Percentiles rank a stretch among this genome's conserved stretches.
Conservation (phyloP, 1,139 yeast species). For the Nematodospora anomalae region DNA sequence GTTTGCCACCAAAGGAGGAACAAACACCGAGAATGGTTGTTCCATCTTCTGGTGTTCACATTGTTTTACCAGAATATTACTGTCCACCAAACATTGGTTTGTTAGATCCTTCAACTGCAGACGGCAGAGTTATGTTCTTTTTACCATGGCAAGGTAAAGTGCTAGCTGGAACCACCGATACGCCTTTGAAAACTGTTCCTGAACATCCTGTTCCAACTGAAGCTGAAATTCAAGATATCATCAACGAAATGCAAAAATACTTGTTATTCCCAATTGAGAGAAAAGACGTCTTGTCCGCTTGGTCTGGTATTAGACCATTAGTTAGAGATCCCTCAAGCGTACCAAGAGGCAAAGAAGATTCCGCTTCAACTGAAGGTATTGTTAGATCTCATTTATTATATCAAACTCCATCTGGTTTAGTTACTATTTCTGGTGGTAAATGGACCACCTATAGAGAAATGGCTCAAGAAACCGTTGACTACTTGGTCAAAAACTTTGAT, state of each 20-base stretch:
- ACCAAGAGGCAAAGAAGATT: conserved; percentile 46
- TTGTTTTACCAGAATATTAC: conserved; percentile 88
- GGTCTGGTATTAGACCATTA: conserved; percentile 96
- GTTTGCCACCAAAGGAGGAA: conserved; percentile 55
- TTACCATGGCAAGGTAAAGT: conserved; percentile 98
- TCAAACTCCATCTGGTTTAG: conserved; percentile 63
- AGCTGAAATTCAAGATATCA: conserved; percentile 85
- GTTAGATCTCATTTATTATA: conserved; percentile 88
- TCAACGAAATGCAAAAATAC: conserved; percentile 85
- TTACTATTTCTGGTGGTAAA: conserved; percentile 95
- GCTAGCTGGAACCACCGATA: conserved; percentile 94
- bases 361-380: conserved; percentile 69
- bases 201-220: conserved; percentile 85
- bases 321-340: conserved; percentile 79
- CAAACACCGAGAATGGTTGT: conserved; percentile 76
- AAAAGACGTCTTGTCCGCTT: conserved; percentile 89
- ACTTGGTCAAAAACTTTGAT: conserved; percentile 55
- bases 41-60: conserved; percentile 93
- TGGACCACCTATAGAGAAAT: conserved; percentile 98
- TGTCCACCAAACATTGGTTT: conserved; percentile 88
- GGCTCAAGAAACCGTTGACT: conserved; percentile 93
- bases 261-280: conserved; percentile 85
- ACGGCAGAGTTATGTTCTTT: conserved; percentile 96
- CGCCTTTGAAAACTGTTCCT: conserved; percentile 72
- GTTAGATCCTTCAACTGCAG: conserved; percentile 88